Conservation (phyloP, 2,329 filamentous ascomycete species). For the Trichoderma asperellum region DNA sequence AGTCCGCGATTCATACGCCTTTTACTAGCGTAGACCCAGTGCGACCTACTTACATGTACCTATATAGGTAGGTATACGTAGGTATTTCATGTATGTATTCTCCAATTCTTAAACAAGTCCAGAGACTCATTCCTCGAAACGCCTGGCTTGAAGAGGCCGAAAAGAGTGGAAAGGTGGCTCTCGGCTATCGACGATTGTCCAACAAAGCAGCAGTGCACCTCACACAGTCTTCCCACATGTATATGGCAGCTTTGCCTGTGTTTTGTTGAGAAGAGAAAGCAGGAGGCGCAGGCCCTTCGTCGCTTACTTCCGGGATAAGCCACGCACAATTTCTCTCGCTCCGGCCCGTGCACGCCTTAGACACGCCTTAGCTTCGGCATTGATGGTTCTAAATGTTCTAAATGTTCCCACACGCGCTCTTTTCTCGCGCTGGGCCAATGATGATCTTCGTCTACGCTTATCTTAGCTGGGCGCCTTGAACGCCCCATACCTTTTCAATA, state of each 20-base stretch:
- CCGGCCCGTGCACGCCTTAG: constrained; percentile 19
- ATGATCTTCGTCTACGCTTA: background rate
- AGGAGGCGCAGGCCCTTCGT: background rate
- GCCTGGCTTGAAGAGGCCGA: background rate
- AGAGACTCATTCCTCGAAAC: background rate
- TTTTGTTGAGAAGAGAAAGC: background rate
- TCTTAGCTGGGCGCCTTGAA: background rate
- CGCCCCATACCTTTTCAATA: background rate
- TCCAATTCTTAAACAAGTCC: background rate
- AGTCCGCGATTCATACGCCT: background rate
- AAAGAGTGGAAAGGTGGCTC: background rate
- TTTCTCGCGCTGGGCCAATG: background rate
- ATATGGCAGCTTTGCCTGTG: background rate
- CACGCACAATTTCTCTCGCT: background rate
- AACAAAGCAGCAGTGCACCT: background rate
- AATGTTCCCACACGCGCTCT: background rate
- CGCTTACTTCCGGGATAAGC: constrained; percentile 19
- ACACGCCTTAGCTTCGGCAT: constrained; percentile 16
- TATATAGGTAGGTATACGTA: no score
- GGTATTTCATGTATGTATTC: no score
- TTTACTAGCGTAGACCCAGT: background rate
- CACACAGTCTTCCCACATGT: background rate
- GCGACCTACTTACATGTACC: no score
- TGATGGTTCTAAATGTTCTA: background rate
- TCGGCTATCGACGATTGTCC: background rate